phyloP scores from a whole-genome alignment of 805 yeast genomes.

The Kregervanrija fluxuum region DNA sequence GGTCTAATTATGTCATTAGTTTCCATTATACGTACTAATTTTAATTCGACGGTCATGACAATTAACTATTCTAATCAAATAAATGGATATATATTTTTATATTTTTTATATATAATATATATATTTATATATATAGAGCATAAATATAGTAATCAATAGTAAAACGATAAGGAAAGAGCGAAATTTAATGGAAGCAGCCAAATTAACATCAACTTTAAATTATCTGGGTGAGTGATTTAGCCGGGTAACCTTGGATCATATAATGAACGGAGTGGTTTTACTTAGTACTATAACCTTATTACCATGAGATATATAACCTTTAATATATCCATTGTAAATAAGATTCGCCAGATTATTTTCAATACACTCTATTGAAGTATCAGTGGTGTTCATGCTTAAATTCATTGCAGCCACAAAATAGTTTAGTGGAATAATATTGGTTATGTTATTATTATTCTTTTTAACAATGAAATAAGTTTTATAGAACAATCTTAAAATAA shows the following conservation, averaged over 20 bases:
- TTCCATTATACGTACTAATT: slow-evolving; percentile 15
- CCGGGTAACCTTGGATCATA: no score
- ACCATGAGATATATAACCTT: slow-evolving; percentile 78
- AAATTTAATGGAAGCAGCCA: no score
- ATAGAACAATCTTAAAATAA: slow-evolving; percentile 42
- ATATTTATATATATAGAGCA: no score
- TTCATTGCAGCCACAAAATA: slow-evolving; percentile 6
- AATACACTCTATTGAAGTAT: slow-evolving; percentile 38
- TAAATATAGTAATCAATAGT: no score
- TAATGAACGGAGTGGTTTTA: slow-evolving; percentile 67
- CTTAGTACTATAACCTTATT: slow-evolving; percentile 69
- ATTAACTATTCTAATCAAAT: neutral
- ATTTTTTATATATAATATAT: no score
- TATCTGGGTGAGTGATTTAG: no score
- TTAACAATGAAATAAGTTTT: slow-evolving; percentile 29
- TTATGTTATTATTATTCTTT: slow-evolving; percentile 25
- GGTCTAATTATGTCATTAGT: no score
- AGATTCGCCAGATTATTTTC: slow-evolving; percentile 67
- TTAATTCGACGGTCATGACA: slow-evolving; percentile 18
- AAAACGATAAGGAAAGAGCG: no score
- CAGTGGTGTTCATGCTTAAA: slow-evolving; percentile 14
- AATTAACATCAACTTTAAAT: no score
- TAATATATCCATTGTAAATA: slow-evolving; percentile 52
- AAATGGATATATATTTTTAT: neutral
- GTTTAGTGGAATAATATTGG: slow-evolving; percentile 12